phyloP scores from a whole-genome alignment of 2,329 filamentous ascomycete species.

The Arthrobotrys musiformis region DNA sequence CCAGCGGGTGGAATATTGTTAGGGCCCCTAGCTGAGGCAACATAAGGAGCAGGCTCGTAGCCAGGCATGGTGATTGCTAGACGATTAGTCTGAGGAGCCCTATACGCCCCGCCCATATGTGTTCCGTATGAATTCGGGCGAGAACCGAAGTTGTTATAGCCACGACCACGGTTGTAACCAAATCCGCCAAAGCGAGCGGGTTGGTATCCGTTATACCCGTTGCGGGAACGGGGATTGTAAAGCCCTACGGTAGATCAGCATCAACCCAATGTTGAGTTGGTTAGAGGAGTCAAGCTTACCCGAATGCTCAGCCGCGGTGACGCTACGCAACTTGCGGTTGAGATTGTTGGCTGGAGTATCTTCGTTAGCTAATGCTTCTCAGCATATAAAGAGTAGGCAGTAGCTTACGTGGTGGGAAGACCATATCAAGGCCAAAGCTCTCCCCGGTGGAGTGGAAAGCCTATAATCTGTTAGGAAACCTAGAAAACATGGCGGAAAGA shows the following conservation, averaged over 20 bases:
- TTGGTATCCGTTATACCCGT: not conserved
- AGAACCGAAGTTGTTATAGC: slow-evolving; percentile 58
- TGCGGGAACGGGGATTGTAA: slow-evolving; percentile 14
- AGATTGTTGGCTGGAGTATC: slow-evolving; percentile 26
- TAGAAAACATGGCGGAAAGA: not conserved
- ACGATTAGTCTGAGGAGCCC: not conserved
- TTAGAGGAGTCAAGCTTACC: slow-evolving; percentile 22
- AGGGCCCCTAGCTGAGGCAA: not conserved
- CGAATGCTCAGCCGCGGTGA: slow-evolving; percentile 27
- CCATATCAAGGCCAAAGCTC: slow-evolving; percentile 14
- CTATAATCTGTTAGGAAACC: slow-evolving; percentile 16
- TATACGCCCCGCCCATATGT: not conserved
- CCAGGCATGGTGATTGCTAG: slow-evolving; percentile 8
- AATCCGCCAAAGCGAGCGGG: not conserved
- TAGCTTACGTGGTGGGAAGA: slow-evolving; percentile 43
- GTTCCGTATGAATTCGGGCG: slow-evolving; percentile 50
- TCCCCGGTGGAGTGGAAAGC: slow-evolving; percentile 22
- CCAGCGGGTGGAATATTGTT: not conserved
- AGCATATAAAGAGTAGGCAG: not conserved
- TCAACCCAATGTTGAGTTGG: not conserved
- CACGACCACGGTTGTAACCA: slow-evolving; percentile 60
- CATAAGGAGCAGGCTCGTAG: not conserved
- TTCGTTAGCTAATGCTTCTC: not conserved
- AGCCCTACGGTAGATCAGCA: slow-evolving; percentile 5
- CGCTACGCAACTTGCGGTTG: slow-evolving; percentile 27